Percentiles rank a stretch among this genome's conserved stretches.
These are phyloP conservation scores for Beauveria pseudobassiana DNA, from an alignment of 2,329 filamentous ascomycete species.

Conservation along the genomic window DNA sequence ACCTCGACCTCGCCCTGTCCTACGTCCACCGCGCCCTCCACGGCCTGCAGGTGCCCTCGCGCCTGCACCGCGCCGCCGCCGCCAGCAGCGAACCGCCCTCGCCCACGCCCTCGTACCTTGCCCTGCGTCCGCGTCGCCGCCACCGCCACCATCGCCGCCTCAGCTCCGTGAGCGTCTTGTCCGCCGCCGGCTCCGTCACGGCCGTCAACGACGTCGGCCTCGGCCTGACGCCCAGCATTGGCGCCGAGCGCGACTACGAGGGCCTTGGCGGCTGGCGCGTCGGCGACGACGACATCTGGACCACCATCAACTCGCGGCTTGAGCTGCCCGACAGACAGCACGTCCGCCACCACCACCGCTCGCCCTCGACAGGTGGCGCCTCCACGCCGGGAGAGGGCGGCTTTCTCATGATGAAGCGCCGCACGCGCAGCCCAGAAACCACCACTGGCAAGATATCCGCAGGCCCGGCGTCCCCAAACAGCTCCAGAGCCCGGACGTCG, in stretches of 20 bases:
- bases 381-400: conserved; percentile 33
- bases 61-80: conserved; percentile 19
- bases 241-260: conserved; percentile 49
- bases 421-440: conserved; percentile 27
- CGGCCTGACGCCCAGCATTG: conserved; percentile 39
- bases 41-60: conserved; percentile 26
- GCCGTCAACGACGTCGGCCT: conserved; percentile 29
- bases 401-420: conserved; percentile 37
- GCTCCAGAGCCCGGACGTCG: conserved; percentile 41
- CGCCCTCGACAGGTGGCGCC: conserved; percentile 29
- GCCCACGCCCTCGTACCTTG: conserved; percentile 8
- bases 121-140: conserved; percentile 17
- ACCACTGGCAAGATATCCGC: conserved; percentile 14
- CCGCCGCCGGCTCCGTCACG: conserved; percentile 24
- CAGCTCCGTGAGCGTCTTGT: conserved; percentile 24
- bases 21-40: conserved; percentile 49
- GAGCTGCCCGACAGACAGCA: conserved; percentile 39
- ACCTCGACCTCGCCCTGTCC: conserved; percentile 53
- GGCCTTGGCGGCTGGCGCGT: conserved; percentile 52
- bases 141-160: conserved; percentile 21
- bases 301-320: conserved; percentile 43
- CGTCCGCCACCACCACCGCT: conserved; percentile 34
- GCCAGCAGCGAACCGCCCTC: conserved; percentile 16
- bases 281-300: conserved; percentile 40
- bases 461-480: conserved; percentile 34